A percentile compares a stretch with the other conserved stretches of the same genome.
Evolutionary conservation across 1,139 yeast species (phyloP).

Genomic region (Ogataea hybrid): DNA sequence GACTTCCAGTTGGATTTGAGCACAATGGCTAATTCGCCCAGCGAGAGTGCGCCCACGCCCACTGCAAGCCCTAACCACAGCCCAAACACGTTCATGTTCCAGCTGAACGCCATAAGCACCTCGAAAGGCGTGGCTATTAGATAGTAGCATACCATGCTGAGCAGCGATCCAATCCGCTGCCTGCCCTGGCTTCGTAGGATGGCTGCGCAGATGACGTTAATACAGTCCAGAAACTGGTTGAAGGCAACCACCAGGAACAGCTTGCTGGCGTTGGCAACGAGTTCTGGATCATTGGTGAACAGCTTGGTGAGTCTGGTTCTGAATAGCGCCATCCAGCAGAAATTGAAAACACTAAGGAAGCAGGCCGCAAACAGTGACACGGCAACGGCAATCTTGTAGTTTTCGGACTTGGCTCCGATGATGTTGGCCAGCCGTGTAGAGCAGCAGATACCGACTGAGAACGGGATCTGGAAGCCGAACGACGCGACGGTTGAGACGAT

Average conservation of each 20-base stretch:
- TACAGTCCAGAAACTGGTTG: slow-evolving; percentile 73
- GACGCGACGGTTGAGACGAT: slow-evolving; percentile 83
- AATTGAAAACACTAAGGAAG: slow-evolving; percentile 38
- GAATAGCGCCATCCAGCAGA: slow-evolving; percentile 49
- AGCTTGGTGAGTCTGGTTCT: slow-evolving; percentile 56
- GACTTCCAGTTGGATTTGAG: slow-evolving; percentile 51
- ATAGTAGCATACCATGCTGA: slow-evolving; percentile 73
- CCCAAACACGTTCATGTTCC: slow-evolving; percentile 57
- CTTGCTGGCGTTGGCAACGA: slow-evolving; percentile 43
- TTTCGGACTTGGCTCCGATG: slow-evolving; percentile 58
- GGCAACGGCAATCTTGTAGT: slow-evolving; percentile 56
- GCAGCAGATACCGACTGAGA: slow-evolving; percentile 81
- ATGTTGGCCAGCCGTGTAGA: slow-evolving; percentile 86
- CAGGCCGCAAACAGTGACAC: slow-evolving; percentile 55
- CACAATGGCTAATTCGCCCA: slow-evolving; percentile 52
- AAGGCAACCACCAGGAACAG: slow-evolving; percentile 71
- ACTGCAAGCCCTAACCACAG: slow-evolving; percentile 82
- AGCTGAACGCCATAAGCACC: slow-evolving; percentile 54
- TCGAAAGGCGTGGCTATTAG: slow-evolving; percentile 68
- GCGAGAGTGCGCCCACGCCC: slow-evolving; percentile 69
- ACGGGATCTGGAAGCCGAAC: slow-evolving; percentile 80
- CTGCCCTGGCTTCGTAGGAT: slow-evolving; percentile 84
- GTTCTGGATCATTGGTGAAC: slow-evolving; percentile 67
- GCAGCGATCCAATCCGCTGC: slow-evolving; percentile 76
- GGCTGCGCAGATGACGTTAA: slow-evolving; percentile 82